Percentiles rank a stretch among this genome's conserved stretches.
These are phyloP conservation scores for Candida sakaeoensis DNA, from an alignment of 805 yeast genomes.

Conservation along the genomic window DNA sequence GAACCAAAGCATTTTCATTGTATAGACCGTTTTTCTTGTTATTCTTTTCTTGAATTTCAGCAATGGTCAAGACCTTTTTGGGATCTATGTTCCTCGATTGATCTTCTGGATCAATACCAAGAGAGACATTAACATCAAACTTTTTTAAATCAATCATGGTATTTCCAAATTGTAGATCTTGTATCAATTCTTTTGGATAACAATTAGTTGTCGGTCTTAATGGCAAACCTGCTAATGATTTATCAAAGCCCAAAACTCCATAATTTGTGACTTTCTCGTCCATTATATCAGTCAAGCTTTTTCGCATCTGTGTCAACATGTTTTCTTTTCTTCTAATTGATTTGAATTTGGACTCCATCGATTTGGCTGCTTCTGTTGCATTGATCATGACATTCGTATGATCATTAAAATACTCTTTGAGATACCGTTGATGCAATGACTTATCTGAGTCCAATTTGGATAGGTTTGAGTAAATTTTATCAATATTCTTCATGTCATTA, in stretches of 20 bases:
- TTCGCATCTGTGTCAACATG: constrained; percentile 13
- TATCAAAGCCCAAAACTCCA: constrained; percentile 41
- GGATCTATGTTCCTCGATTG: constrained; percentile 19
- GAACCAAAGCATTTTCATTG: neutral
- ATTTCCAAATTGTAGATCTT: constrained; percentile 28
- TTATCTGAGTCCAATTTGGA: constrained; percentile 33
- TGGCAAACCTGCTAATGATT: constrained; percentile 37
- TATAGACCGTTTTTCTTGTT: neutral
- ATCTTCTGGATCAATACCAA: constrained; percentile 17
- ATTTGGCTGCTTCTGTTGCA: constrained; percentile 32
- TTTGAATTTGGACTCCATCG: constrained; percentile 34
- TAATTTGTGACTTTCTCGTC: constrained; percentile 18
- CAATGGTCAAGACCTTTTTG: constrained; percentile 2
- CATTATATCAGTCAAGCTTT: constrained; percentile 1
- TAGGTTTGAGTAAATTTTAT: constrained; percentile 28
- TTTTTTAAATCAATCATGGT: constrained; percentile 27
- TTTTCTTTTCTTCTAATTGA: constrained; percentile 33
- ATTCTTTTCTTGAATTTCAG: constrained; percentile 6
- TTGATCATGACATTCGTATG: constrained; percentile 28
- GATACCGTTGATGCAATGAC: constrained; percentile 35
- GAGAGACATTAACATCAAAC: constrained; percentile 32
- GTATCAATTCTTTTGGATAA: constrained; percentile 37
- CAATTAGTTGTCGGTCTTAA: constrained; percentile 18
- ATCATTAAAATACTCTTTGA: constrained; percentile 28
- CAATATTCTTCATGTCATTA: constrained; percentile 24